Conservation (phyloP, 768 basidiomycete species). For the Porphyrellus cyaneotinctus region DNA sequence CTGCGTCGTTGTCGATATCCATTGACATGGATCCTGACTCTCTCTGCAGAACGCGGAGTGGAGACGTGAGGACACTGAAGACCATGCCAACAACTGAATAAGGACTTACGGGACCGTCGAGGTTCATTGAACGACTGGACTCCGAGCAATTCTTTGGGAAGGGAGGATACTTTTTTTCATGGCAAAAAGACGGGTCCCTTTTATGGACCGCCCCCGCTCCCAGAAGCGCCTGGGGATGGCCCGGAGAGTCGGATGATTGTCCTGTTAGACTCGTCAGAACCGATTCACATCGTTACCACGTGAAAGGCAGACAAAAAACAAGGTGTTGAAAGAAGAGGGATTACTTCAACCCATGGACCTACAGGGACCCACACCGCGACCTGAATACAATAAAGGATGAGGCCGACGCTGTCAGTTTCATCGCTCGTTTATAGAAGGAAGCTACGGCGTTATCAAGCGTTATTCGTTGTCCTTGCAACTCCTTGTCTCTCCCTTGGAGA, state of each 20-base stretch:
- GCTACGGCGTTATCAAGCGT: neutral
- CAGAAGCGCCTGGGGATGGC: neutral
- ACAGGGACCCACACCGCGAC: slow-evolving; percentile 23
- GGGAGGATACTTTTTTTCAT: neutral
- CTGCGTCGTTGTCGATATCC: slow-evolving; percentile 10
- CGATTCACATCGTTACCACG: slow-evolving; percentile 13
- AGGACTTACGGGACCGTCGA: slow-evolving; percentile 14
- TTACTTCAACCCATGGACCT: slow-evolving; percentile 8
- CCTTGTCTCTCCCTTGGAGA: slow-evolving; percentile 8
- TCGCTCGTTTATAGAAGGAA: neutral
- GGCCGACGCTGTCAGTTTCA: neutral
- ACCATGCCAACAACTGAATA: neutral
- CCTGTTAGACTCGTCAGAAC: neutral
- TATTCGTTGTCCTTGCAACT: slow-evolving; percentile 5
- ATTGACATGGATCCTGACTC: slow-evolving; percentile 4
- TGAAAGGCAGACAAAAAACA: slow-evolving; percentile 14
- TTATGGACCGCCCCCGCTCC: slow-evolving; percentile 12
- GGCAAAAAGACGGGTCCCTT: neutral
- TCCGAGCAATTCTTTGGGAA: neutral
- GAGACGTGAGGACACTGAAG: neutral
- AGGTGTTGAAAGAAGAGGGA: neutral
- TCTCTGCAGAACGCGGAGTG: slow-evolving; percentile 4
- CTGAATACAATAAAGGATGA: slow-evolving; percentile 14
- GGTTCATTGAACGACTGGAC: slow-evolving; percentile 10
- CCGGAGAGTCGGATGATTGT: slow-evolving; percentile 1